phyloP scores from a whole-genome alignment of 257 asterid genomes.

The Solanum gracilifrons region DNA sequence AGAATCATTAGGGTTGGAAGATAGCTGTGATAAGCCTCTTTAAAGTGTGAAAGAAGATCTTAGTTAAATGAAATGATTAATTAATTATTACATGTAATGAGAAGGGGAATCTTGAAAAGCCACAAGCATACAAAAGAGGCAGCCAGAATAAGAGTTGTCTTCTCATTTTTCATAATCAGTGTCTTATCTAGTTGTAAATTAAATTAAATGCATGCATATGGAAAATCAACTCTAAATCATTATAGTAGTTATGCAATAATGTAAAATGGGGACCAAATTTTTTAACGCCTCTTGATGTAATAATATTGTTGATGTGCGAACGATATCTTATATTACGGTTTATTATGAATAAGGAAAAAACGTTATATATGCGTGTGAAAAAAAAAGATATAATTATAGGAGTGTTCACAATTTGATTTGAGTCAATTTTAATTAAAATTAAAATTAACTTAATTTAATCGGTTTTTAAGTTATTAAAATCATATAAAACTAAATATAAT shows the following conservation, averaged over 20 bases:
- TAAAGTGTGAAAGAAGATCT: background rate
- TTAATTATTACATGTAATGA: background rate
- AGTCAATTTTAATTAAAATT: no score
- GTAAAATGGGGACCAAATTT: background rate
- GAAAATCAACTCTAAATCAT: slow-evolving; percentile 10
- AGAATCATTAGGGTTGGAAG: background rate
- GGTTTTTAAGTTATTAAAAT: no score
- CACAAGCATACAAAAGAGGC: background rate
- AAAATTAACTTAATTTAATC: no score
- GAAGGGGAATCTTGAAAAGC: background rate
- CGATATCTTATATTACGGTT: background rate
- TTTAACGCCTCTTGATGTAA: background rate
- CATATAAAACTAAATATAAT: no score
- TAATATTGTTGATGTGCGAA: background rate
- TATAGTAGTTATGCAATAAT: background rate
- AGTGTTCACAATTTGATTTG: no score
- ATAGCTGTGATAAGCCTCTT: background rate
- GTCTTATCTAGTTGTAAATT: slow-evolving; percentile 1
- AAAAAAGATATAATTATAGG: background rate
- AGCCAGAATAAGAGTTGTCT: background rate
- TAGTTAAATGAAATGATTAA: background rate
- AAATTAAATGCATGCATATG: slow-evolving; percentile 19
- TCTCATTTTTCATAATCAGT: background rate
- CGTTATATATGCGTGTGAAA: background rate
- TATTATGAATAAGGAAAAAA: background rate